A percentile compares a stretch with the other conserved stretches of the same genome.
Conservation (phyloP, 164 flowering plant species). For the Vitis riparia region DNA sequence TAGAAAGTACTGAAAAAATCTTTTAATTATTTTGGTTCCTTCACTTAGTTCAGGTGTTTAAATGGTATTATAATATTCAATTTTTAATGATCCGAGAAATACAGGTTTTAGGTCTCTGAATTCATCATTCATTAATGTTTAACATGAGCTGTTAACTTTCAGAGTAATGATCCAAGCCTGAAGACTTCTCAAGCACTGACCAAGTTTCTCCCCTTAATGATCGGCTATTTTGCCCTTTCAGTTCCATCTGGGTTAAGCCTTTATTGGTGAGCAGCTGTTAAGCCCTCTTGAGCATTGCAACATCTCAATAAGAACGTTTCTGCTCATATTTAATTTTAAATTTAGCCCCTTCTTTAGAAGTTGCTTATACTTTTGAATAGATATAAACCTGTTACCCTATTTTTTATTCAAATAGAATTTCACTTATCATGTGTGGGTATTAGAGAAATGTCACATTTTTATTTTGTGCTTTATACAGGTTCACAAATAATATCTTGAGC, state of each 20-base stretch:
- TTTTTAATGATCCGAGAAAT: no score
- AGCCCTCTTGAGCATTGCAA: neutral
- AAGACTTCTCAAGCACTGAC: slow-evolving; percentile 86
- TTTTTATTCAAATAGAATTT: neutral
- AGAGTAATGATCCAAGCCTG: slow-evolving; percentile 80
- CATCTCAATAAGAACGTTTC: neutral
- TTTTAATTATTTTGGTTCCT: no score
- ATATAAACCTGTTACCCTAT: neutral
- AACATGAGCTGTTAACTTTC: slow-evolving; percentile 20
- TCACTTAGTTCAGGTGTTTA: no score
- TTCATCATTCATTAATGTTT: neutral
- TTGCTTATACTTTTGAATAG: neutral
- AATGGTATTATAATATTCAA: no score
- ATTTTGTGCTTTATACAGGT: slow-evolving; percentile 42
- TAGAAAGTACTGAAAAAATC: no score
- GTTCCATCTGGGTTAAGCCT: slow-evolving; percentile 98
- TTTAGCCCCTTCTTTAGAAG: neutral
- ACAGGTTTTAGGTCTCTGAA: no score
- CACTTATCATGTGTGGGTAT: neutral
- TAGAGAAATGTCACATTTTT: neutral
- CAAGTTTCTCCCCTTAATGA: slow-evolving; percentile 78
- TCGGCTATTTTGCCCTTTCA: slow-evolving; percentile 95
- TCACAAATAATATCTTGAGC: slow-evolving; percentile 88
- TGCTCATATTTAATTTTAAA: neutral
- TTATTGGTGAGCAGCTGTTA: slow-evolving; percentile 74